Conservation (phyloP, 2,329 filamentous ascomycete species). For the Hymenoscyphus occultus region DNA sequence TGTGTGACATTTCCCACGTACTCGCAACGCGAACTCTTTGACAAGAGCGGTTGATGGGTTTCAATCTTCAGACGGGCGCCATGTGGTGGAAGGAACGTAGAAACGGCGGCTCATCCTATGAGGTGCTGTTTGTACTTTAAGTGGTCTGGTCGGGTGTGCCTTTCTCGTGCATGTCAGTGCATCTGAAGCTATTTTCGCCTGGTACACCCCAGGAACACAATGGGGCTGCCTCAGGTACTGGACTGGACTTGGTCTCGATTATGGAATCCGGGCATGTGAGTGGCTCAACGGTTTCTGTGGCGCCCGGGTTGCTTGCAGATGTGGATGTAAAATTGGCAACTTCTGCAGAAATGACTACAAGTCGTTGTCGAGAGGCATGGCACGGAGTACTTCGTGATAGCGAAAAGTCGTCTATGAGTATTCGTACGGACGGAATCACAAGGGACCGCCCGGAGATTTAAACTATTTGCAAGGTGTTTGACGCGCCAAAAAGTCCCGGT, state of each 20-base stretch:
- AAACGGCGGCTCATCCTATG: constrained; percentile 2
- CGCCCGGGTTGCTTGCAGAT: constrained; percentile 2
- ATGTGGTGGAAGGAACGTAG: not conserved
- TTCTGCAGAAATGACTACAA: not conserved
- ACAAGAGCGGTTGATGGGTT: not conserved
- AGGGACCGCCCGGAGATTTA: not conserved
- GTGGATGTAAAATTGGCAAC: constrained; percentile 2
- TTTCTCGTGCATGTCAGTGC: too few relatives aligned
- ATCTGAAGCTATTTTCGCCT: too few relatives aligned
- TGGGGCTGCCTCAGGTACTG: not conserved
- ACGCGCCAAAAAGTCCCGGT: not conserved
- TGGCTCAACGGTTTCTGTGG: not conserved
- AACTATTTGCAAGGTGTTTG: not conserved
- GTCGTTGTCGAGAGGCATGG: too few relatives aligned
- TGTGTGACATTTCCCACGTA: not conserved
- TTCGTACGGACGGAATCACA: not conserved
- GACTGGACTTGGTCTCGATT: not conserved
- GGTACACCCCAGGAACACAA: not conserved
- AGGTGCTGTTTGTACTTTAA: not conserved
- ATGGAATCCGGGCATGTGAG: not conserved
- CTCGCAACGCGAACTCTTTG: not conserved
- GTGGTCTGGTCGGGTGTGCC: not conserved
- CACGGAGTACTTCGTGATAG: too few relatives aligned
- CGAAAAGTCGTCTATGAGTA: too few relatives aligned
- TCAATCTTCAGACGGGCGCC: too few relatives aligned